Percentiles rank a stretch among this genome's conserved stretches.
phyloP scores from a whole-genome alignment of 768 basidiomycete species.

The Termitomyces sp. region DNA sequence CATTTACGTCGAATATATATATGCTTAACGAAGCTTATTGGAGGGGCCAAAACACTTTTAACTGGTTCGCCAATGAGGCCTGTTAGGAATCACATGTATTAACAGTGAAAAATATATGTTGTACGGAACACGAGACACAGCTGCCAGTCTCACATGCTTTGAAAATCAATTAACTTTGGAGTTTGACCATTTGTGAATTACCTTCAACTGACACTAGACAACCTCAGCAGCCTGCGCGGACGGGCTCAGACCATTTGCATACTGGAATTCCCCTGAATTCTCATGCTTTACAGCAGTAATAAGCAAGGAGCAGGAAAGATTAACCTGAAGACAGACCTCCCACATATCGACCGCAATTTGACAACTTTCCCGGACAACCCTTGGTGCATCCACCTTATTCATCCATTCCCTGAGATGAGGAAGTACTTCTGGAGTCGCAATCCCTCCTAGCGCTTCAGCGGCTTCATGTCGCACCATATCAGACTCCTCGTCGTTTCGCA shows the following conservation, averaged over 20 bases:
- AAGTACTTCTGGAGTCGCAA: slow-evolving; percentile 88
- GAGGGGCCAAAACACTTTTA: too few species aligned
- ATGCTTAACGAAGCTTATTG: neutral
- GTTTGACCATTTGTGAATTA: neutral
- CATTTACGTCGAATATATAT: too few species aligned
- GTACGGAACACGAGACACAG: neutral
- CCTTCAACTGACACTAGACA: neutral
- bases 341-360: slow-evolving; percentile 97
- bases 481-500: slow-evolving; percentile 67
- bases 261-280: slow-evolving; percentile 77
- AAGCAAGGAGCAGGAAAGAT: neutral
- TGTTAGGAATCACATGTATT: neutral
- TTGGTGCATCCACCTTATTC: slow-evolving; percentile 68
- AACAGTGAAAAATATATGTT: neutral
- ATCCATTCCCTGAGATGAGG: slow-evolving; percentile 85
- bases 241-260: slow-evolving; percentile 43
- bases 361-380: slow-evolving; percentile 93
- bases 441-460: slow-evolving; percentile 97
- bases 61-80: neutral
- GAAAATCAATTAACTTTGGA: too few species aligned
- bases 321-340: slow-evolving; percentile 55
- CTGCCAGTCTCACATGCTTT: neutral
- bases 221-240: slow-evolving; percentile 1
- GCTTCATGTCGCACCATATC: slow-evolving; percentile 99
- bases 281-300: slow-evolving; percentile 47